A percentile compares a stretch with the other conserved stretches of the same genome.
These are phyloP conservation scores for Calocera viscosa DNA, from an alignment of 768 basidiomycete species.

Conservation along the genomic window DNA sequence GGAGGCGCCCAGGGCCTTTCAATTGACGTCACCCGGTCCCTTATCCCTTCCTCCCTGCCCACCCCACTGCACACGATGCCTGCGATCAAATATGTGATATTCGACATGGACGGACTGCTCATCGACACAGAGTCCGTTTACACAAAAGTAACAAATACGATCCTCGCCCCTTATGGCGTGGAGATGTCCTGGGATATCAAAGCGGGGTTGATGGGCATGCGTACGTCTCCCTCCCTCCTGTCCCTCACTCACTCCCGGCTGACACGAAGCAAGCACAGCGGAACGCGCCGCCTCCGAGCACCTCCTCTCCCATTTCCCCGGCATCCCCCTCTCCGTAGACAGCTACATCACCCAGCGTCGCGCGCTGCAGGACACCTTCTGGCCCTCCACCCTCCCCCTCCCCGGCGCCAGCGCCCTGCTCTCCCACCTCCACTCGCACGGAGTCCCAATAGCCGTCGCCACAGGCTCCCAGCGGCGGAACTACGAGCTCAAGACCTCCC, in stretches of 20 bases:
- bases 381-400: constrained; percentile 59
- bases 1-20: neutral
- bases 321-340: constrained; percentile 50
- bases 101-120: constrained; percentile 56
- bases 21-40: neutral
- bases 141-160: constrained; percentile 40
- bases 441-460: constrained; percentile 68
- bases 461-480: constrained; percentile 60
- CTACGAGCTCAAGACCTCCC: constrained; percentile 52
- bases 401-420: constrained; percentile 61
- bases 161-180: constrained; percentile 57
- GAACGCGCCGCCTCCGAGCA: constrained; percentile 51
- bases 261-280: constrained; percentile 35
- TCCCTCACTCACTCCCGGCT: neutral
- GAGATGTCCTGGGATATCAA: constrained; percentile 83
- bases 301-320: constrained; percentile 66
- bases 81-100: constrained; percentile 26
- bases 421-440: constrained; percentile 51
- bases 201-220: constrained; percentile 78
- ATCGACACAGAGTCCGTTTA: constrained; percentile 11
- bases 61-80: neutral
- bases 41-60: neutral
- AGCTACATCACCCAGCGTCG: constrained; percentile 48
- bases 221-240: constrained; percentile 32
- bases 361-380: constrained; percentile 45